A percentile compares a stretch with the other conserved stretches of the same genome.
Conservation (phyloP, 2,329 filamentous ascomycete genomes). For the Fusarium falciforme region DNA sequence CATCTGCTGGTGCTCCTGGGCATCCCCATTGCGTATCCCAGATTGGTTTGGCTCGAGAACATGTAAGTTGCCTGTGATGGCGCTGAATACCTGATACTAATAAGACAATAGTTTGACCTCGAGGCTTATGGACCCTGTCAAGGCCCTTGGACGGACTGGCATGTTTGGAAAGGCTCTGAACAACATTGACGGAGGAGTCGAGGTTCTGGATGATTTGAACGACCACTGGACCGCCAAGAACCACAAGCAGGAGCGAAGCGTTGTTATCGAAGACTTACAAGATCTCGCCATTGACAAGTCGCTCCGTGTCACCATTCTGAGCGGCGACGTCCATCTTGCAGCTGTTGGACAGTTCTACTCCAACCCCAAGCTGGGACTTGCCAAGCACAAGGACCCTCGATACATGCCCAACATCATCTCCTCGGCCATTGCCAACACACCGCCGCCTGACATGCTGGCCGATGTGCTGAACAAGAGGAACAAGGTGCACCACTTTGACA, state of each 20-base stretch:
- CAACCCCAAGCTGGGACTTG: constrained; percentile 80
- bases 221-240: constrained; percentile 98
- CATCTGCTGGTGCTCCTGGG: constrained; percentile 90
- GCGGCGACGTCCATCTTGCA: constrained; percentile 93
- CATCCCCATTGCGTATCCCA: constrained; percentile 84
- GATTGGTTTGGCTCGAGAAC: constrained; percentile 77
- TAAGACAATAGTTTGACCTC: constrained; percentile 76
- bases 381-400: constrained; percentile 91
- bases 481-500: constrained; percentile 78
- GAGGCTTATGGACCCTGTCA: constrained; percentile 86
- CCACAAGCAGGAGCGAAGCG: constrained; percentile 89
- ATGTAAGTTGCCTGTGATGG: constrained; percentile 61
- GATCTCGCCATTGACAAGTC: constrained; percentile 94
- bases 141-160: constrained; percentile 85
- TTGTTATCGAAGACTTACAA: constrained; percentile 90
- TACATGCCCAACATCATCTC: constrained; percentile 98
- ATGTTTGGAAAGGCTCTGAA: constrained; percentile 85
- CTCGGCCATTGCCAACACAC: constrained; percentile 93
- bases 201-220: constrained; percentile 91
- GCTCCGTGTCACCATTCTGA: constrained; percentile 89
- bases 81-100: constrained; percentile 44
- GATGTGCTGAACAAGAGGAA: constrained; percentile 95
- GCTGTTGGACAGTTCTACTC: constrained; percentile 96
- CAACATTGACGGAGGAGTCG: constrained; percentile 90
- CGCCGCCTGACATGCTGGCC: constrained; percentile 86